Conservation (phyloP, 305 asterid species). For the Plantago lanceolata region DNA sequence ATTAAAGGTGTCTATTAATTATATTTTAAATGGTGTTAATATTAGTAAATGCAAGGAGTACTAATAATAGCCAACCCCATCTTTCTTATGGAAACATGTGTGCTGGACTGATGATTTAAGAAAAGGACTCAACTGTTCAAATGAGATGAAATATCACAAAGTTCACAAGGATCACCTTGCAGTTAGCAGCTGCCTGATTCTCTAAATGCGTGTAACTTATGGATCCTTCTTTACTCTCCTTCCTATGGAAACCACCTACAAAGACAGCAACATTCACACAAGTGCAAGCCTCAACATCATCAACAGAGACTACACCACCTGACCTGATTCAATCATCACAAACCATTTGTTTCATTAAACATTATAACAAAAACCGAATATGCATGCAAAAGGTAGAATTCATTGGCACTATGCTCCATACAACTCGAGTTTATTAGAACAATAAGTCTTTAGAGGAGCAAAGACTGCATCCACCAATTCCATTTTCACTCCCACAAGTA, state of each 20-base stretch:
- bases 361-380: not conserved
- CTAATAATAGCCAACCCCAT: too few species aligned
- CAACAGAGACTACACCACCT: constrained; percentile 93
- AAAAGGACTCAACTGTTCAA: not conserved
- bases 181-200: constrained; percentile 85
- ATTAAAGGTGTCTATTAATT: too few species aligned
- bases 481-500: constrained; percentile 86
- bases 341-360: not conserved
- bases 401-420: not conserved
- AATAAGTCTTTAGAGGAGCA: constrained; percentile 76
- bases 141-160: too few species aligned
- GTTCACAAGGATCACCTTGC: constrained; percentile 52
- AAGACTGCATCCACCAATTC: constrained; percentile 88
- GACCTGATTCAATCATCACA: constrained; percentile 40
- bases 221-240: constrained; percentile 96
- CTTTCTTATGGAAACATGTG: not conserved
- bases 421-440: not conserved
- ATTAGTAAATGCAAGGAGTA: too few species aligned
- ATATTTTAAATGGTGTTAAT: too few species aligned
- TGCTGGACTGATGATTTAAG: not conserved
- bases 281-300: constrained; percentile 76
- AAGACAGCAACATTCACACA: constrained; percentile 79
- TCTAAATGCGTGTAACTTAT: constrained; percentile 97
- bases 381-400: not conserved
- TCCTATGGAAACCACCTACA: constrained; percentile 98